A percentile compares a stretch with the other conserved stretches of the same genome.
Conservation (phyloP, 352 stramenopile genomes). For the Phytophthora palmivora region DNA sequence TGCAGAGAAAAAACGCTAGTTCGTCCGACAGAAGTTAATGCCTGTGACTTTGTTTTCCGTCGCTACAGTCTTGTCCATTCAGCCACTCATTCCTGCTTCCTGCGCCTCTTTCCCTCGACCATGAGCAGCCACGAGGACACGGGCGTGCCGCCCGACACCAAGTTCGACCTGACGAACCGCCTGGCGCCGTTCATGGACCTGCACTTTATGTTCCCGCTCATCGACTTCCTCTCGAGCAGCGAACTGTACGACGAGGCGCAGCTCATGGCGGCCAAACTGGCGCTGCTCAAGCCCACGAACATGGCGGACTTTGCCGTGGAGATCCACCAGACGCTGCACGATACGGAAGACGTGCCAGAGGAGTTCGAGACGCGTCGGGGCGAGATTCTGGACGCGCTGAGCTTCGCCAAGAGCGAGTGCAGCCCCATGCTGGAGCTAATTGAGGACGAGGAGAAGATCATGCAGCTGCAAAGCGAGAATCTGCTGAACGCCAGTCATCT, state of each 20-base stretch:
- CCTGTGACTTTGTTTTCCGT: too few species aligned
- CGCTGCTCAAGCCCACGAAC: conserved; percentile 94
- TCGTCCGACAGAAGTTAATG: too few species aligned
- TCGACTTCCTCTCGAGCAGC: conserved; percentile 93
- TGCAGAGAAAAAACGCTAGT: too few species aligned
- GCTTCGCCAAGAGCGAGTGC: conserved; percentile 79
- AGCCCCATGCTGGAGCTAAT: conserved; percentile 82
- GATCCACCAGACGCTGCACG: conserved; percentile 94
- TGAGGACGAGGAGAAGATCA: conserved; percentile 88
- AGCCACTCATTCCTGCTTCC: not conserved
- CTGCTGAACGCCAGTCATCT: conserved; percentile 81
- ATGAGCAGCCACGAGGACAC: conserved; percentile 59
- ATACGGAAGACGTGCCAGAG: conserved; percentile 71
- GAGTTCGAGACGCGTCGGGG: conserved; percentile 87
- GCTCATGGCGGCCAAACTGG: conserved; percentile 91
- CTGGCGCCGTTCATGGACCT: conserved; percentile 96
- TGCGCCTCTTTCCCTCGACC: not conserved
- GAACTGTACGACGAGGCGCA: conserved; percentile 94
- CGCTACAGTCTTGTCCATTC: not conserved
- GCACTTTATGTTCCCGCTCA: conserved; percentile 98
- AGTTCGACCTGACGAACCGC: conserved; percentile 95
- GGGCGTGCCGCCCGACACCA: conserved; percentile 62
- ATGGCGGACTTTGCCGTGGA: conserved; percentile 98
- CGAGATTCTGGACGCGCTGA: conserved; percentile 78
- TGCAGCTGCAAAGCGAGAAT: conserved; percentile 86